Evolutionary conservation across 2,329 filamentous ascomycete genomes (phyloP), one percentile per base, ranked within the genome.

Genomic region (Cercospora berteroae): DNA sequence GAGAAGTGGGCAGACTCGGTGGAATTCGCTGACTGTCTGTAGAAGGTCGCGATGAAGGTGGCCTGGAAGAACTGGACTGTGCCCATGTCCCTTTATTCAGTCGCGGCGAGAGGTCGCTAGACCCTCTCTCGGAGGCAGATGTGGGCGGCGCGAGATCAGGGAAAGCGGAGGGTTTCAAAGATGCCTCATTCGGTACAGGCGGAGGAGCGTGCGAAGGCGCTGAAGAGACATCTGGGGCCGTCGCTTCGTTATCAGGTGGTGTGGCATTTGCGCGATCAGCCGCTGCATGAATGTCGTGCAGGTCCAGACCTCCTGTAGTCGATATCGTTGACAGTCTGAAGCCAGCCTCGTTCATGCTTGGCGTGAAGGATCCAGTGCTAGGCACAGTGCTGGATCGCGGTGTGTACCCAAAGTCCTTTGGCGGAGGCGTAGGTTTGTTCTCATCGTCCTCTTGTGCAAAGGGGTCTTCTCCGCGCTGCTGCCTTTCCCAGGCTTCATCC

Each of bases 171-270:
- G 72, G 71, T 29, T 63, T 42, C 13, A 62, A 66, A 5, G 56
- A 50, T 25, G 55, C 42, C 13, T 68, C 63, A 6, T 71, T 65
- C 8, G 78, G 77, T 25, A 82, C 81, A 6, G 82, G 82, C 5
- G 82, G 82, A 39, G 83, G 83, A 55, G 82, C 80, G 64, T 83
- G 76, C 36, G 77, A 77, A n/a, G 83, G 82, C 44, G 77, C 69
- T 74, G 75, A 31, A 25, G 65, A 68, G 8, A 71, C 39, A 18
- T 60, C 36, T 18, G 66, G 71, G 13, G 74, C 69, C 31, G 63
- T 63, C 20, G 67, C 27, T 10, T 64, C 63, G 16, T 67, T 56
- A 36, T 68, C 65, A 13, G 64, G 52, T 18, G 72, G 70, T 23
- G 69, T 67, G 12, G 68, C 57, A 7, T 58, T 67, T 25, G 66